A percentile compares a stretch with the other conserved stretches of the same genome.
These are phyloP conservation scores for Amborella trichopoda DNA, from an alignment of 164 flowering plant genomes.

Conservation along the genomic window DNA sequence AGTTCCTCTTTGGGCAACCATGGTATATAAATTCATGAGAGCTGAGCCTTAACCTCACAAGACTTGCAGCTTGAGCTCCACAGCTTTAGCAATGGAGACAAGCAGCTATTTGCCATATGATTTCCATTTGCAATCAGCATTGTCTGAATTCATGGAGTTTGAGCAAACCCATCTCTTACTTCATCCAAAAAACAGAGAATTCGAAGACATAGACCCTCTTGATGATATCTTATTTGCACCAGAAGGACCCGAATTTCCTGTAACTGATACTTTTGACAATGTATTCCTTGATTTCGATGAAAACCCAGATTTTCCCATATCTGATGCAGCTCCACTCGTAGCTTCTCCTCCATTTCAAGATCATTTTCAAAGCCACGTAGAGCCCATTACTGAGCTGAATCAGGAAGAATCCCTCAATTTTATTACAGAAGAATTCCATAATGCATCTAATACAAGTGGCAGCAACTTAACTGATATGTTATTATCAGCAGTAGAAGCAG, in stretches of 20 bases:
- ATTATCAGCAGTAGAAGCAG: conserved; percentile 23
- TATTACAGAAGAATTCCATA: too few species aligned
- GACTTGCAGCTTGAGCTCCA: too few species aligned
- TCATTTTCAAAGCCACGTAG: too few species aligned
- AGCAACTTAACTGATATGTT: conserved; percentile 19
- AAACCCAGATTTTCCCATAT: not conserved
- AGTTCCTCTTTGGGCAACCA: too few species aligned
- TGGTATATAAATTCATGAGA: too few species aligned
- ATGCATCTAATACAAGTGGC: too few species aligned
- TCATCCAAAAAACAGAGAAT: conserved; percentile 3
- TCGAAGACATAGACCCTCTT: conserved; percentile 3
- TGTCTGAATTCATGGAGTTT: not conserved
- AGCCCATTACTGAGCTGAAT: too few species aligned
- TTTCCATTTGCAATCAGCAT: not conserved
- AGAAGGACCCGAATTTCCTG: not conserved
- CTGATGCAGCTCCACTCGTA: not conserved
- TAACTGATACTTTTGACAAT: too few species aligned
- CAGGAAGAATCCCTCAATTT: not conserved
- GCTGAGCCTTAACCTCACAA: too few species aligned
- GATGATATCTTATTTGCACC: not conserved
- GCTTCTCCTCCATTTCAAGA: conserved; percentile 2
- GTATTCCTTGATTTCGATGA: too few species aligned
- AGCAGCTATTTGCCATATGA: not conserved
- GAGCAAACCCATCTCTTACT: not conserved
- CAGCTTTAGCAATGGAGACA: not conserved